Evolutionary conservation across 495 filamentous ascomycete genomes (phyloP), one percentile per base, ranked within the genome.

Genomic region (Aspergillus biplanus): DNA sequence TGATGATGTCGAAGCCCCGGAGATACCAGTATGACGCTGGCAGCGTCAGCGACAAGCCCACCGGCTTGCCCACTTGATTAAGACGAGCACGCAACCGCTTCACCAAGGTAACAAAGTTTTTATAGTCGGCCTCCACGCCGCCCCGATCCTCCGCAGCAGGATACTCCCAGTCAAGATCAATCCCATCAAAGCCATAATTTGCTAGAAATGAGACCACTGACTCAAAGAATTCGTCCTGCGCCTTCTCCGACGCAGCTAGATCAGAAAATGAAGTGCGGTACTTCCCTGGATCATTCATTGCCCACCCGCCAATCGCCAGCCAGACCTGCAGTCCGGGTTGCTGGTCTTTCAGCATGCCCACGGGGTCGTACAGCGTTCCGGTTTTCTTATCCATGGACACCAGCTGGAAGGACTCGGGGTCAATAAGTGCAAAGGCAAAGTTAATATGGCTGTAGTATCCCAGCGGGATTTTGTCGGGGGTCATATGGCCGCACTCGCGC

Each of bases 21-120:
- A 86, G 65, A 60, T 84, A 84, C 74, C 75, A 75, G 61, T 71
- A 79, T 15, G 75, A 66, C 0, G 70, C 61, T 0, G 74, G 75
- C 65, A 44, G 39, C 4, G 39, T 44, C 1, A 27, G 21, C 21
- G 21, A 27, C 21, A 27, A 27, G 1, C 21, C 21, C 15, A n/a
- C 5, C 18, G 37, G 8, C 46, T 49, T 16, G 6, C 46, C 46
- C 4, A 16, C 2, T 5, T 39, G 8, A 39, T 39, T 13, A 3
- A 49, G 18, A 16, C 8, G 12, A 12, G 15, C 46, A n/a, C 18
- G 37, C 12, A 49, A 4, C 5, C 18, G 15, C 16, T 15, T 49
- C 13, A 49, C 16, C 5, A 49, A 16, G 7, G 8, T 7, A 8
- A 49, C 46, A 49, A n/a, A 49, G 8, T 49, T 49, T 4, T n/a